A percentile compares a stretch with the other conserved stretches of the same genome.
These are phyloP conservation scores for Podospora anserina DNA, from an alignment of 495 filamentous ascomycete species.

Conservation along the genomic window DNA sequence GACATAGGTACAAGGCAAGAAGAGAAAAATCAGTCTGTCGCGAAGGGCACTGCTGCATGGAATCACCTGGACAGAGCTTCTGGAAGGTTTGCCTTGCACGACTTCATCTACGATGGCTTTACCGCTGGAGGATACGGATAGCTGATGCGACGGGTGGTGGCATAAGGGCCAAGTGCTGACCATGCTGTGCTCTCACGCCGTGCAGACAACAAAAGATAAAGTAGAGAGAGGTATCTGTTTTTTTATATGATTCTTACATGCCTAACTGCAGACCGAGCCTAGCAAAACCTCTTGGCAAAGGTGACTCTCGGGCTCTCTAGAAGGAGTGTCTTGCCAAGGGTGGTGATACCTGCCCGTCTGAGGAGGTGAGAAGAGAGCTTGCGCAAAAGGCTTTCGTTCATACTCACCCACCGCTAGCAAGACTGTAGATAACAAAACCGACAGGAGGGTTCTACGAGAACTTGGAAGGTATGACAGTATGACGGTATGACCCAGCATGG, in stretches of 20 bases:
- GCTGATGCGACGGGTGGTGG: neutral
- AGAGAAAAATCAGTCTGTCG: neutral
- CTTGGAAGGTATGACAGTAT: neutral
- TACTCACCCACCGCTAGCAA: too few species aligned
- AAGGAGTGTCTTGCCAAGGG: neutral
- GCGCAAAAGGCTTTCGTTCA: neutral
- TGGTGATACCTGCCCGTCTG: neutral
- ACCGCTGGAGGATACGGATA: neutral
- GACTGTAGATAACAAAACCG: too few species aligned
- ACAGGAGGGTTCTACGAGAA: too few species aligned
- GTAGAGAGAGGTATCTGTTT: too few species aligned
- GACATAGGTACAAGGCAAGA: neutral
- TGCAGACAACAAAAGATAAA: too few species aligned
- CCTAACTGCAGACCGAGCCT: neutral
- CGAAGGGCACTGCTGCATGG: neutral
- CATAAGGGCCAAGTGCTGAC: neutral
- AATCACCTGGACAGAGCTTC: neutral
- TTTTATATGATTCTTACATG: too few species aligned
- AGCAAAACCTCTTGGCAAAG: neutral
- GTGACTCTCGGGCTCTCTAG: neutral
- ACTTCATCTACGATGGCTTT: neutral
- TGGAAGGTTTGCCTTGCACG: neutral
- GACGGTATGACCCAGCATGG: neutral
- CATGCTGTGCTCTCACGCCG: too few species aligned
- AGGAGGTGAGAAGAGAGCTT: neutral